Evolutionary conservation across 257 asterid genomes (phyloP), one percentile per base, ranked within the genome.

Genomic region (Capsicum baccatum): DNA sequence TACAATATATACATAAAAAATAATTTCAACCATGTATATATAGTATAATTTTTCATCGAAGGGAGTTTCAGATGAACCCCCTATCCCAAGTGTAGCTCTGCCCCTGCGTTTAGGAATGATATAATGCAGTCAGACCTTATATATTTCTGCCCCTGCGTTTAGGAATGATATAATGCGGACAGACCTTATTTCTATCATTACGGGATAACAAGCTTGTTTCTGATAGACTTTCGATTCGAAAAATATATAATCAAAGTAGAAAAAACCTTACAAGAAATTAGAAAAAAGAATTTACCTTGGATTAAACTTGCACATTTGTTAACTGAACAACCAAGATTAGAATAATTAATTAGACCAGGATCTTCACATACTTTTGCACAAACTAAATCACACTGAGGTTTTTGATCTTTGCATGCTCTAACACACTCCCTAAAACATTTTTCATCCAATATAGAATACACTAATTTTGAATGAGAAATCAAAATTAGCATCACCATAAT

Each of bases 381-480:
- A 33, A 66, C n/a, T 66, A 26, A 12, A 35, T 33, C 12, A 33
- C 48, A 66, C 6, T 33, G 19, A 13, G 19, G 48, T 66, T 33
- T 13, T 35, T 66, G 74, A 13, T 19, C 19, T 35, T 2, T 2
- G 1, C 74, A 66, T 66, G 48, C 73, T 33, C 73, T 35, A 66
- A 66, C 13, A 66, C 74, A 67, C 74, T 67, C 74, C 48, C 35
- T 67, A 67, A 67, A 67, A 35, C 74, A 67, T 2, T 67, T 0
- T 67, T 67, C 74, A 67, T 67, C 74, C 19, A 67, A 35, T 67
- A 13, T 67, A 67, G 19, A 13, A 35, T 67, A 33, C 14, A 14
- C 74, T 67, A 35, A 67, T 67, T 35, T 35, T 67, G 74, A 67
- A 67, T 67, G 13, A 67, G 19, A 35, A 11, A 67, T 67, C 74